These are phyloP conservation scores for Backusella tuberculispora DNA, from an alignment of 192 early-diverging fungal species.

Conservation along the genomic window DNA sequence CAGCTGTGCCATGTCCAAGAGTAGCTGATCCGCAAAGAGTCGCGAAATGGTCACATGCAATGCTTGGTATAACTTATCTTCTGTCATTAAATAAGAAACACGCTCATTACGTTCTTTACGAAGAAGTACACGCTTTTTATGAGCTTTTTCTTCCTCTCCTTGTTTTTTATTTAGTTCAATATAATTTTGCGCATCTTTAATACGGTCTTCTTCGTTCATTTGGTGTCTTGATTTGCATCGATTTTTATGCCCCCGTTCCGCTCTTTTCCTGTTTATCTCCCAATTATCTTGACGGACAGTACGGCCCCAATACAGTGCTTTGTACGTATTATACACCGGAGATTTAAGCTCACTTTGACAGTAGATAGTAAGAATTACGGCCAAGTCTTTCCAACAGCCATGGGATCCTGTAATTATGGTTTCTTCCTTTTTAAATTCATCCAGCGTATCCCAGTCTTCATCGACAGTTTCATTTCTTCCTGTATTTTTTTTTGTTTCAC, in stretches of 20 bases:
- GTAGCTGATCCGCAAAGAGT: slow-evolving; percentile 42
- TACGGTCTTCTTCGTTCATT: background rate
- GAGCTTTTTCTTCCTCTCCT: background rate
- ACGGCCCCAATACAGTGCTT: background rate
- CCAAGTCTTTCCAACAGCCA: slow-evolving; percentile 53
- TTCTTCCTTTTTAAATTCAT: background rate
- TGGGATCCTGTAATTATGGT: slow-evolving; percentile 25
- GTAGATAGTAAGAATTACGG: slow-evolving; percentile 40
- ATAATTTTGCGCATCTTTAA: background rate
- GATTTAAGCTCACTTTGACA: slow-evolving; percentile 14
- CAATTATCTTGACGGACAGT: background rate
- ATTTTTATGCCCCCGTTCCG: background rate
- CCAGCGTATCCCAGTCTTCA: slow-evolving; percentile 24
- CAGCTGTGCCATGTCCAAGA: slow-evolving; percentile 4
- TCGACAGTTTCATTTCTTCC: background rate
- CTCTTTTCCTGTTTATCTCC: background rate
- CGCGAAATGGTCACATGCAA: slow-evolving; percentile 44
- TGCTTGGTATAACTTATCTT: slow-evolving; percentile 36
- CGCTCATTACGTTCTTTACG: slow-evolving; percentile 23
- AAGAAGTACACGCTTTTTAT: slow-evolving; percentile 15
- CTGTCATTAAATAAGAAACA: slow-evolving; percentile 24
- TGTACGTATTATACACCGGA: too few species aligned
- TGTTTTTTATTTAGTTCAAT: background rate
- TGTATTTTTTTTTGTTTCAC: background rate
- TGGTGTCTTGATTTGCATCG: background rate